phyloP scores from a whole-genome alignment of 305 asterid genomes.

The Solanum hybrid region DNA sequence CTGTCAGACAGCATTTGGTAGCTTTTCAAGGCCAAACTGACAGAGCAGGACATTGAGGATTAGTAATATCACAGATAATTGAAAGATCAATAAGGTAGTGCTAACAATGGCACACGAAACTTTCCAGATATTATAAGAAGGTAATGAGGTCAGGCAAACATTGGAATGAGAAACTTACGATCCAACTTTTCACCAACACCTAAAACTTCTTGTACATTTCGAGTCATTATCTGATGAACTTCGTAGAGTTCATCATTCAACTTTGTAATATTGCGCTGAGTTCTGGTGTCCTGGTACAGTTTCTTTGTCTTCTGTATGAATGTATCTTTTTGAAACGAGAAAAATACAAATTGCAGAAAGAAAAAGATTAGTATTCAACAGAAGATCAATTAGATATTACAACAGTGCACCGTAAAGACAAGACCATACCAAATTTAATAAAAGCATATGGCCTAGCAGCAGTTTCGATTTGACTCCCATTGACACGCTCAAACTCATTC shows the following conservation, averaged over 20 bases:
- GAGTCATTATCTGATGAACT: constrained; percentile 97
- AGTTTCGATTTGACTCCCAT: constrained; percentile 63
- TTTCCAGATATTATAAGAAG: neutral
- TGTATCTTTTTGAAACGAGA: constrained; percentile 46
- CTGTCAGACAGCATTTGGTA: neutral
- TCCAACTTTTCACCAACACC: constrained; percentile 98
- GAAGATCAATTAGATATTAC: neutral
- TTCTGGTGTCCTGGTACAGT: constrained; percentile 55
- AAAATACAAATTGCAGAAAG: constrained; percentile 9
- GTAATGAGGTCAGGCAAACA: neutral
- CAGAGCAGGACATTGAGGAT: neutral
- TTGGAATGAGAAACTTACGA: constrained; percentile 47
- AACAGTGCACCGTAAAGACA: neutral
- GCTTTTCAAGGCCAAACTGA: neutral
- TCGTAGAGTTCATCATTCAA: constrained; percentile 92
- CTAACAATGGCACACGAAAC: neutral
- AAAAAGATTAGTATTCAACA: neutral
- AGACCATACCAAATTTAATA: constrained; percentile 48
- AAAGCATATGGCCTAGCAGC: constrained; percentile 77
- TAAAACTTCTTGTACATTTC: constrained; percentile 93
- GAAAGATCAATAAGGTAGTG: neutral
- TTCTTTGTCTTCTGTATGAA: constrained; percentile 87
- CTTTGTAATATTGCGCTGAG: constrained; percentile 77
- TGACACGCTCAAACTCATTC: constrained; percentile 61
- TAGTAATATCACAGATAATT: neutral